phyloP scores from a whole-genome alignment of 2,329 filamentous ascomycete genomes.

The Plectosphaerella cucumerina region DNA sequence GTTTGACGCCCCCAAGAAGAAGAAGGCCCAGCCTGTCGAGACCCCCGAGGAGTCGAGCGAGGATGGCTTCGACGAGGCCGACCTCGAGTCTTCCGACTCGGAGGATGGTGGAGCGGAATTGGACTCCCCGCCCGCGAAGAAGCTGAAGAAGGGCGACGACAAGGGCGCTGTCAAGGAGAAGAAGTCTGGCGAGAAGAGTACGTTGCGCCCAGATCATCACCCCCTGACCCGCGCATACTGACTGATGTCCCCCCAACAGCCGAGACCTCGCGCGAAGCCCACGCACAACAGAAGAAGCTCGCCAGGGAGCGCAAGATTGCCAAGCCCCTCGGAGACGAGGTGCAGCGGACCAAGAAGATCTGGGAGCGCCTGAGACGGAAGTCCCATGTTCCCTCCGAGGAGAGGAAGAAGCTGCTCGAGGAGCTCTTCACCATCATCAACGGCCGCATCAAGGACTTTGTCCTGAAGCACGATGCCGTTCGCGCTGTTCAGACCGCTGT shows the following conservation, averaged over 20 bases:
- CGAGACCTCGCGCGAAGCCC: slow-evolving; percentile 68
- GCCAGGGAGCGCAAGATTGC: slow-evolving; percentile 84
- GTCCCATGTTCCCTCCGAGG: slow-evolving; percentile 85
- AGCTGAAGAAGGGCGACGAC: slow-evolving; percentile 27
- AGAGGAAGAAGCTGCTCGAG: slow-evolving; percentile 79
- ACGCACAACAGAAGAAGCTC: slow-evolving; percentile 87
- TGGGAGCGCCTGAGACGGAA: slow-evolving; percentile 94
- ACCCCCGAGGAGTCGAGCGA: slow-evolving; percentile 23
- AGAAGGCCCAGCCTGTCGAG: slow-evolving; percentile 25
- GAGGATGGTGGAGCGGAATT: slow-evolving; percentile 51
- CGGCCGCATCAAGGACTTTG: slow-evolving; percentile 88
- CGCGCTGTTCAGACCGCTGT: slow-evolving; percentile 93
- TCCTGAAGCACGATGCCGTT: slow-evolving; percentile 98
- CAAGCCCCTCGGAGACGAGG: slow-evolving; percentile 88
- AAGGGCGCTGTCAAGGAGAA: slow-evolving; percentile 15
- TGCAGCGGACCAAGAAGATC: slow-evolving; percentile 88
- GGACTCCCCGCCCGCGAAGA: slow-evolving; percentile 21
- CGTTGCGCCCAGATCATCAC: slow-evolving; percentile 12
- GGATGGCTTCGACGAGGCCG: slow-evolving; percentile 22
- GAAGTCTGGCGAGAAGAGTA: slow-evolving; percentile 39
- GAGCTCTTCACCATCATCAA: slow-evolving; percentile 92
- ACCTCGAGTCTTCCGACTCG: slow-evolving; percentile 41
- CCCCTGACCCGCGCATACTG: neutral
- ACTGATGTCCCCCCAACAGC: neutral
- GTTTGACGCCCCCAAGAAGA: slow-evolving; percentile 24